Percentiles rank a stretch among this genome's conserved stretches.
Conservation (phyloP, 768 basidiomycete genomes). For the Rhizopogon sp. region DNA sequence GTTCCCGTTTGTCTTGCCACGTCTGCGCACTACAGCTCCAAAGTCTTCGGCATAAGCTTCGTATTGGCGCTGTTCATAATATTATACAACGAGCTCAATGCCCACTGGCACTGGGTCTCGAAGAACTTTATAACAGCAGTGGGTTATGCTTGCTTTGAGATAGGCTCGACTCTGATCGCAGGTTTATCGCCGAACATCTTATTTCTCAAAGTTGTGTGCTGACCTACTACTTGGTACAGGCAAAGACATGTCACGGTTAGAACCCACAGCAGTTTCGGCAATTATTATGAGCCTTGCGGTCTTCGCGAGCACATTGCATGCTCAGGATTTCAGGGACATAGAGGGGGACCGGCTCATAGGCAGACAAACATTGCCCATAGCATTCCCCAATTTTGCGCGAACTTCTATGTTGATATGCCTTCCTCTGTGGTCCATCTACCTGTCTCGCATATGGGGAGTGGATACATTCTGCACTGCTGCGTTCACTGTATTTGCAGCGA, state of each 20-base stretch:
- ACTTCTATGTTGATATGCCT: constrained; percentile 14
- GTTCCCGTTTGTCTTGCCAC: constrained; percentile 29
- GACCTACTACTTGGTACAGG: constrained; percentile 6
- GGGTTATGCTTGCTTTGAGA: constrained; percentile 28
- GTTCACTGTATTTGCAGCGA: constrained; percentile 14
- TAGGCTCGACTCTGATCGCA: constrained; percentile 29
- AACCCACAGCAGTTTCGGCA: constrained; percentile 12
- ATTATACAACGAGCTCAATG: constrained; percentile 35
- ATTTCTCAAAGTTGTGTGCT: not conserved
- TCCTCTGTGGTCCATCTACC: constrained; percentile 21
- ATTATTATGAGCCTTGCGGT: constrained; percentile 21
- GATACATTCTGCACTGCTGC: constrained; percentile 5
- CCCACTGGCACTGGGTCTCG: constrained; percentile 21
- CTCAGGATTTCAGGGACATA: constrained; percentile 32
- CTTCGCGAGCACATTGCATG: constrained; percentile 26
- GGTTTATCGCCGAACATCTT: constrained; percentile 14
- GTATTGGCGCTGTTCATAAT: constrained; percentile 20
- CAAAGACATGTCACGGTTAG: constrained; percentile 8
- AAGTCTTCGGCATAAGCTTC: constrained; percentile 28
- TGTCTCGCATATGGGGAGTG: constrained; percentile 15
- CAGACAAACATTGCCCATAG: constrained; percentile 36
- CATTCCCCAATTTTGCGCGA: constrained; percentile 23
- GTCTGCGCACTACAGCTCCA: constrained; percentile 27
- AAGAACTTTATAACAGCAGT: constrained; percentile 27
- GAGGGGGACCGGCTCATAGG: constrained; percentile 32